Conservation (phyloP, 148 eudicot genomes). For the Fagopyrum tataricum region DNA sequence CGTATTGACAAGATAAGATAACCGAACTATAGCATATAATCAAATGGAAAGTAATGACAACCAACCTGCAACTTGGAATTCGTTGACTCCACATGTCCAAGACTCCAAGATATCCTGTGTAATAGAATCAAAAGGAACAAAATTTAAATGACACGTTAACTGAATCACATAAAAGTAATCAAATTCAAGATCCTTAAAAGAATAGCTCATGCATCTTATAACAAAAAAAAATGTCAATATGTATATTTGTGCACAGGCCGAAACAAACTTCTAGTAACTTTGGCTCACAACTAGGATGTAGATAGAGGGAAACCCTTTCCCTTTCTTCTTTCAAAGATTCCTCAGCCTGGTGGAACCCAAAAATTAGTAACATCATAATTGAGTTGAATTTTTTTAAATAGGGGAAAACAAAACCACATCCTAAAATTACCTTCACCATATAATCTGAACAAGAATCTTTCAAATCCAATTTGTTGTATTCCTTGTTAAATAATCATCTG, state of each 20-base stretch:
- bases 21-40: no score
- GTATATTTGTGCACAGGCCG: background rate
- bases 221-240: no score
- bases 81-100: no score
- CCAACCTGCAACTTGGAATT: no score
- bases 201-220: no score
- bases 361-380: background rate
- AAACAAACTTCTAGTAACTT: conserved; percentile 76
- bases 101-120: no score
- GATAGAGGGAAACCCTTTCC: conserved; percentile 76
- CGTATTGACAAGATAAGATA: no score
- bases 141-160: no score
- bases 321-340: conserved; percentile 86
- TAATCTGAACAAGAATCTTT: conserved; percentile 18
- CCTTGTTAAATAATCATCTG: conserved; percentile 21
- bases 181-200: no score
- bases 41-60: no score
- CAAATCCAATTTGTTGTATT: conserved; percentile 24
- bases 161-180: no score
- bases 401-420: background rate
- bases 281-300: conserved; percentile 80
- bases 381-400: background rate
- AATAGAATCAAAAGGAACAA: no score
- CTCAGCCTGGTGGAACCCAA: conserved; percentile 54
- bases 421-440: conserved; percentile 21